Base-by-base conservation (phyloP, 2,329 filamentous ascomycete genomes). In the Esteya vermicola region DNA sequence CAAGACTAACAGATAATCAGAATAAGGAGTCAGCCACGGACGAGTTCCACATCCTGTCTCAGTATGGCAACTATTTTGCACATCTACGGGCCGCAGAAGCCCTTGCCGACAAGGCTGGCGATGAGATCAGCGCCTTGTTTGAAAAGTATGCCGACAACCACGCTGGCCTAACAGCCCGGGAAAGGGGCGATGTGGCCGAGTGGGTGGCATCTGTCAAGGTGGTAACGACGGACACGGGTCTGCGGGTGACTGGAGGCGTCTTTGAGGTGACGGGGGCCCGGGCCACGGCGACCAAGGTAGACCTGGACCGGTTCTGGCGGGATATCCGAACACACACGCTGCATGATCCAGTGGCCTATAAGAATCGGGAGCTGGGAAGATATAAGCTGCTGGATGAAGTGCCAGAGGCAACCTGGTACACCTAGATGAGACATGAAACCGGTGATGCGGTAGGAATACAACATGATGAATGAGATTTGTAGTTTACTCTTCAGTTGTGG, bases 311-410 rank as follows among this genome's bases (percentile, higher is more conserved):
- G 1, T 81, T 75, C 54, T 81, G 74, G 74, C 62, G 76, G 34
- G 75, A 81, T 50, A 58, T 80, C n/a, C 56, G 77, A 6, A 79
- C 75, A 5, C 77, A 81, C 55, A 71, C 67, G 1, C 53, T 81
- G 48, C 76, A 81, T 55, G 77, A 81, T 53, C 76, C 75, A 1
- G 74, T 81, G 22, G 70, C 75, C 20, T 80, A 79, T 49, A 80
- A 80, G 63, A 75, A 78, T 42, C 56, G 69, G 4, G 75, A 81
- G 54, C 48, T 79, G 38, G 75, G 75, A 0, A 56, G 69, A 19
- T 80, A 64, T 50, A 60, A 67, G 30, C 49, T 81, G 40, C 48
- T 78, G 37, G 64, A 61, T 13, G 71, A 79, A 57, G 50, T 68
- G 10, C 74, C 75, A 1, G 63, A 68, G 53, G 64, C 70, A 13